Percentiles rank a stretch among this genome's conserved stretches.
phyloP scores from a whole-genome alignment of 108 stramenopile species.

The Seminavis robusta region DNA sequence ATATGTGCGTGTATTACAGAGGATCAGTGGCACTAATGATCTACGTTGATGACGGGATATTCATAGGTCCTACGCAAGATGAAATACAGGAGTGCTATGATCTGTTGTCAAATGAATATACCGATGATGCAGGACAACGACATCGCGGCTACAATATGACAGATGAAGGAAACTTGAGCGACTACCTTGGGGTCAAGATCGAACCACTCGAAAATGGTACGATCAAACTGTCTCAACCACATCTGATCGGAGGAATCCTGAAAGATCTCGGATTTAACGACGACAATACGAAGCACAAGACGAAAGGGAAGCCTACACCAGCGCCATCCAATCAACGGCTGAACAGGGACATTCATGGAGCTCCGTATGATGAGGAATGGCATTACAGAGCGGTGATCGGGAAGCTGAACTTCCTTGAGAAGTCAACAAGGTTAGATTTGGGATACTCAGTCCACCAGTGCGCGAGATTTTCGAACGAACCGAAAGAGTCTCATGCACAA shows the following conservation, averaged over 20 bases:
- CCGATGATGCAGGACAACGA: slow-evolving; percentile 1
- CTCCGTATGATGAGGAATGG: slow-evolving; percentile 10
- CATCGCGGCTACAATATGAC: slow-evolving; percentile 16
- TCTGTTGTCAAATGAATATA: slow-evolving; percentile 16
- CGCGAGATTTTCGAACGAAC: slow-evolving; percentile 17
- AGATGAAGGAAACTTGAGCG: slow-evolving; percentile 39
- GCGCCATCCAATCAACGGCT: not conserved
- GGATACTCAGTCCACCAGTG: slow-evolving; percentile 21
- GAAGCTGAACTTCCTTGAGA: slow-evolving; percentile 33
- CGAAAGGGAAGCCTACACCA: slow-evolving; percentile 3
- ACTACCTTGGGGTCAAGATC: slow-evolving; percentile 49
- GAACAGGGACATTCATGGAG: slow-evolving; percentile 1
- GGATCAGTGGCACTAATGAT: slow-evolving; percentile 30
- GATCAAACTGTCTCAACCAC: slow-evolving; percentile 24
- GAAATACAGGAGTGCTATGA: slow-evolving; percentile 24
- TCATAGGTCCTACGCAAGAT: slow-evolving; percentile 19
- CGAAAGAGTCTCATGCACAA: slow-evolving; percentile 19
- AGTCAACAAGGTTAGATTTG: slow-evolving; percentile 16
- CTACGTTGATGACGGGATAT: slow-evolving; percentile 45
- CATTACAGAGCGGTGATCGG: slow-evolving; percentile 25
- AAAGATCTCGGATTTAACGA: slow-evolving; percentile 4
- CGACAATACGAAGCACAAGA: not conserved
- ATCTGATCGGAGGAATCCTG: slow-evolving; percentile 21
- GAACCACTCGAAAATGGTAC: slow-evolving; percentile 5
- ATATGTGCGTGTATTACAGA: slow-evolving; percentile 50